Conservation (phyloP, 805 yeast genomes). For the Cyberlindnera bimundalis region DNA sequence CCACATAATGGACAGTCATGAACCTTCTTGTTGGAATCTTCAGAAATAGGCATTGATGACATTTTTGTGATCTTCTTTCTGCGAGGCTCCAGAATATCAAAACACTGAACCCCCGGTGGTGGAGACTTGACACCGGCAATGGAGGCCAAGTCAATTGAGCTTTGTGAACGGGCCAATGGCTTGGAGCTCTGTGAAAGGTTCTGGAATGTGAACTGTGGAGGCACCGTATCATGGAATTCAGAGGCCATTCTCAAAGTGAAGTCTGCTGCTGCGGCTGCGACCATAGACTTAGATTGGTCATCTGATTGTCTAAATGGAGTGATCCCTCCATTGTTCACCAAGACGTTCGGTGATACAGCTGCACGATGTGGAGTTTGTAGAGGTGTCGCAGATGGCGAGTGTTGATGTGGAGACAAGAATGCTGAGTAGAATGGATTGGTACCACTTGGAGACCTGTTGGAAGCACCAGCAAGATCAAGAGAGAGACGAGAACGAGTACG, state of each 20-base stretch:
- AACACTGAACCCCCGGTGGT: conserved; percentile 14
- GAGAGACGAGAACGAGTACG: conserved; percentile 20
- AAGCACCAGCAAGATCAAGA: conserved; percentile 4
- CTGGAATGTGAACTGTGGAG: conserved; percentile 1
- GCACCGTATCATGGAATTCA: background rate
- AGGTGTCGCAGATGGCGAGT: conserved; percentile 24
- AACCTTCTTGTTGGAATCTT: conserved; percentile 38
- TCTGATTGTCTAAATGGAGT: conserved; percentile 1
- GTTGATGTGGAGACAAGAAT: conserved; percentile 34
- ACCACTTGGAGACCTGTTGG: conserved; percentile 34
- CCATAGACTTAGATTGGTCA: background rate
- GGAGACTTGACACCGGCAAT: conserved; percentile 9
- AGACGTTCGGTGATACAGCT: conserved; percentile 26
- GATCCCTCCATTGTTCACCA: conserved; percentile 15
- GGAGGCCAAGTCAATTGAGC: conserved; percentile 15
- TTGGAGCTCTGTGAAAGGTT: conserved; percentile 1
- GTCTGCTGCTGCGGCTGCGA: conserved; percentile 29
- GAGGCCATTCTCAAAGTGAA: conserved; percentile 29
- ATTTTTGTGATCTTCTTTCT: conserved; percentile 38
- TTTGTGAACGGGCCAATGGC: conserved; percentile 13
- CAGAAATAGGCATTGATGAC: background rate
- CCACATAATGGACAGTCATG: conserved; percentile 66
- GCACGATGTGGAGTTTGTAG: conserved; percentile 23
- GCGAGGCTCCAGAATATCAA: conserved; percentile 17
- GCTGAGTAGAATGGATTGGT: conserved; percentile 48